These are phyloP conservation scores for Collariella sp. DNA, from an alignment of 495 filamentous ascomycete genomes.

Conservation along the genomic window DNA sequence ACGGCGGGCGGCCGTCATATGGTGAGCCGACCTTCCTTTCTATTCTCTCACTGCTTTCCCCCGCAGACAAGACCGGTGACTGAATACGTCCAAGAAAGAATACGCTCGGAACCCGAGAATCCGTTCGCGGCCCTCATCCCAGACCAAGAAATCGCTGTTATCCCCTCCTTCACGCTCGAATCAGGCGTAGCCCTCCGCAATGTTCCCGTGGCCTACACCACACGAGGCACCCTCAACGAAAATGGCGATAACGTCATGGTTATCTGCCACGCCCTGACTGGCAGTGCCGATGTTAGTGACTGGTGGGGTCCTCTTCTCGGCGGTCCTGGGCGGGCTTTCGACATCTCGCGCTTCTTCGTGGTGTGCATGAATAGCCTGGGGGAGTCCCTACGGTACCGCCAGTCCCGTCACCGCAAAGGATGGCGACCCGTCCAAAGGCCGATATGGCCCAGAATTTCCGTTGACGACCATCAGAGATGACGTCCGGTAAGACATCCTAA, in stretches of 20 bases:
- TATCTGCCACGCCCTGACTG: slow-evolving; percentile 93
- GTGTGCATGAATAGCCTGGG: slow-evolving; percentile 93
- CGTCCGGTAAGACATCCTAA: slow-evolving; percentile 59
- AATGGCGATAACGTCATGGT: slow-evolving; percentile 84
- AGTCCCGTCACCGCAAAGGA: slow-evolving; percentile 89
- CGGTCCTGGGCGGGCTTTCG: slow-evolving; percentile 82
- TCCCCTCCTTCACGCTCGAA: slow-evolving; percentile 88
- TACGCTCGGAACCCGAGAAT: slow-evolving; percentile 70
- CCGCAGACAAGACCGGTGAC: slow-evolving; percentile 32
- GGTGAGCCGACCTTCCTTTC: slow-evolving; percentile 25
- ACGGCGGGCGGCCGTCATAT: slow-evolving; percentile 25
- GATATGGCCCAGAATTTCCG: slow-evolving; percentile 93
- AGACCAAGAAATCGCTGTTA: slow-evolving; percentile 72
- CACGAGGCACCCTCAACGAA: slow-evolving; percentile 65
- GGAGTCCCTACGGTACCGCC: slow-evolving; percentile 91
- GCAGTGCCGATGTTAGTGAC: slow-evolving; percentile 90
- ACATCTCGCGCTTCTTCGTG: slow-evolving; percentile 85
- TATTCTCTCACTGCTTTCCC: background rate
- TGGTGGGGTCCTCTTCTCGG: slow-evolving; percentile 98
- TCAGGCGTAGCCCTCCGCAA: slow-evolving; percentile 80
- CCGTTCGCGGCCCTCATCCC: slow-evolving; percentile 81
- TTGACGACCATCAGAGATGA: slow-evolving; percentile 92
- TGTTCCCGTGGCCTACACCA: slow-evolving; percentile 91
- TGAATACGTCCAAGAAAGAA: slow-evolving; percentile 55
- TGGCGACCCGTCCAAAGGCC: slow-evolving; percentile 60